Percentiles rank a stretch among this genome's conserved stretches.
Evolutionary conservation across 352 stramenopile species (phyloP).

Genomic region (Paralagenidium karlingii): DNA sequence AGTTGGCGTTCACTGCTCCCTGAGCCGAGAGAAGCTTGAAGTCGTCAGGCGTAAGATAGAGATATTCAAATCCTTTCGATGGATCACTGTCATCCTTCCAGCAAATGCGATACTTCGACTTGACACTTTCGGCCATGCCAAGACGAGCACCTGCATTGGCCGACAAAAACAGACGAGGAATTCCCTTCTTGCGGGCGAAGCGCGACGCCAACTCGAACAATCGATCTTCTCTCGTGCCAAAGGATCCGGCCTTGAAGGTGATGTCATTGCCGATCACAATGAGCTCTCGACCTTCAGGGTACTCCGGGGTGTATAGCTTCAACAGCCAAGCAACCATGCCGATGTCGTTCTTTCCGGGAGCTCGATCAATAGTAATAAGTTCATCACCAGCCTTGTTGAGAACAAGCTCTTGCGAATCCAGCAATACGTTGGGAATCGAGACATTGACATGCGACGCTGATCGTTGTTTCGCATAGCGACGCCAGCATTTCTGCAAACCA

Average conservation of each 20-base stretch:
- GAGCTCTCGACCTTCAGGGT: constrained; percentile 92
- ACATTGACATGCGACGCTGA: constrained; percentile 46
- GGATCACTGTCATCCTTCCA: constrained; percentile 96
- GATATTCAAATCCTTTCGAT: constrained; percentile 97
- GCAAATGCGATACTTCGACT: constrained; percentile 95
- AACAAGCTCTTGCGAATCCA: constrained; percentile 92
- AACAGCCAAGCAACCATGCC: constrained; percentile 99
- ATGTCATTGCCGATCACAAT: constrained; percentile 99
- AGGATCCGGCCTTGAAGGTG: constrained; percentile 98
- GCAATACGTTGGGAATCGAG: constrained; percentile 81
- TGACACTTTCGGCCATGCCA: constrained; percentile 97
- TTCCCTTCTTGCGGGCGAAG: constrained; percentile 84
- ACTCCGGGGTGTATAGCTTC: constrained; percentile 97
- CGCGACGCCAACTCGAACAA: constrained; percentile 98
- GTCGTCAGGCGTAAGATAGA: constrained; percentile 94
- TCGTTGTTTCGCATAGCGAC: constrained; percentile 77
- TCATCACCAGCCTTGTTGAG: constrained; percentile 68
- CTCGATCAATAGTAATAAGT: constrained; percentile 51
- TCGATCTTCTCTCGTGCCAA: constrained; percentile 97
- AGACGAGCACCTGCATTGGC: constrained; percentile 98
- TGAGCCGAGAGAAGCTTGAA: constrained; percentile 89
- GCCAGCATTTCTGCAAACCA: constrained; percentile 91
- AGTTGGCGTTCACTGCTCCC: constrained; percentile 79
- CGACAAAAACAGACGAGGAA: constrained; percentile 97
- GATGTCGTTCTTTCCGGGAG: constrained; percentile 95